Base-by-base conservation (phyloP, 305 asterid genomes). In the Fraxinus ornus region DNA sequence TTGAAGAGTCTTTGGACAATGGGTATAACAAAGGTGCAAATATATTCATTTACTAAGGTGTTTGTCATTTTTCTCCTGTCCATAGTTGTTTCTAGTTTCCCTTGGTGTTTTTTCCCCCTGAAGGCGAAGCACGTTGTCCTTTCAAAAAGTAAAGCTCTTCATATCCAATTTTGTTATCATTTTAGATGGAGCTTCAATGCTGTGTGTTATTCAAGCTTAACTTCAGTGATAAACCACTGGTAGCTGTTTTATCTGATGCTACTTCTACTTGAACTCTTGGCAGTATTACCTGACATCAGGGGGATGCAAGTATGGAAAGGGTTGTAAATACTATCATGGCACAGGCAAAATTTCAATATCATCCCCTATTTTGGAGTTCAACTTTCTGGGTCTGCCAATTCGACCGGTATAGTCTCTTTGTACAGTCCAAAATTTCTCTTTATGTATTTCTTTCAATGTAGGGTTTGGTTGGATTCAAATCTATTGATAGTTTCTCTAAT, bases 381-480 rank as follows among this genome's bases (percentile, higher is more conserved):
- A 96, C 94, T 94, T 94, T 87, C 89, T 96, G 78, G 98, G 99
- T 74, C 88, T 94, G 80, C 98, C 99, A 33, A 86, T 96, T 84
- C 94, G 99, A 85, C 84, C 55, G 85, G 98, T 96, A 91, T 79
- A 79, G 72, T 80, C 9, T 78, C 81, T 87, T 81, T 76, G 35
- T 76, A 80, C 74, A 17, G 26, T 80, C 79, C 76, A 32, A 5
- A 41, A 41, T 41, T 41, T 41, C 15, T 9, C 49, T 41, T 41
- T 35, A 41, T 41, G 3, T 78, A 5, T 68, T 35, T 28, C 28
- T 62, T 35, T 21, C 82, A 35, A 35, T 7, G 44, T 37, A 7
- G 10, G 10, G 10, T 37, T 37, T 37, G 44, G 44, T 7, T 37
- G 68, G 33, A 6, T 32, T 73, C 44, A 80, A 62, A 36, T 70